Conservation (phyloP, 768 basidiomycete species). For the Tephrocybe sp. region DNA sequence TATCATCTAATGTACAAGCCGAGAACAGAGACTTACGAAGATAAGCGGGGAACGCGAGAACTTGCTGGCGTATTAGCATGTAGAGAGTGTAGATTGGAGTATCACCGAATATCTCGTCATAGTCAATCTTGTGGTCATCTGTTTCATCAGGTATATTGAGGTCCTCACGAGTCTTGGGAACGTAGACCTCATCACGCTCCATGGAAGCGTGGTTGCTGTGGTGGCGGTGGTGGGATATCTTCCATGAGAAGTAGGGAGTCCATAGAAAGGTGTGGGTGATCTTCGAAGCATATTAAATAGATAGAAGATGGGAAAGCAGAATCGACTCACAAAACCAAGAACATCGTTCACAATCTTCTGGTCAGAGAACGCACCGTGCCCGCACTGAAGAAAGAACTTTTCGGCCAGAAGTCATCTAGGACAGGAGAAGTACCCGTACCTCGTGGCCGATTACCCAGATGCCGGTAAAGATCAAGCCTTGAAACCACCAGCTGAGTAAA, state of each 20-base stretch:
- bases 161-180: conserved; percentile 58
- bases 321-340: conserved; percentile 47
- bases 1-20: not conserved
- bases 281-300: conserved; percentile 25
- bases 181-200: too few species aligned
- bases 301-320: conserved; percentile 8
- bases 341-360: conserved; percentile 46
- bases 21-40: conserved; percentile 40
- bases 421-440: conserved; percentile 27
- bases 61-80: conserved; percentile 59
- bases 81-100: too few species aligned
- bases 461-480: conserved; percentile 56
- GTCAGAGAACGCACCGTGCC: conserved; percentile 57
- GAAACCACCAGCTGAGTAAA: conserved; percentile 62
- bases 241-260: conserved; percentile 58
- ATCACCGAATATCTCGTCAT: conserved; percentile 58
- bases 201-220: conserved; percentile 53
- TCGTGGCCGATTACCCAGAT: conserved; percentile 66
- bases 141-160: conserved; percentile 46
- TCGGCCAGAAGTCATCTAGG: conserved; percentile 1
- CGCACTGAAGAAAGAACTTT: conserved; percentile 41
- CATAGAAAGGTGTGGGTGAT: conserved; percentile 46
- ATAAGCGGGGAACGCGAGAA: conserved; percentile 63
- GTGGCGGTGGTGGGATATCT: conserved; percentile 53
- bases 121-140: conserved; percentile 37